Base-by-base conservation (phyloP, 108 stramenopile species). In the Cyclotella sp. region DNA sequence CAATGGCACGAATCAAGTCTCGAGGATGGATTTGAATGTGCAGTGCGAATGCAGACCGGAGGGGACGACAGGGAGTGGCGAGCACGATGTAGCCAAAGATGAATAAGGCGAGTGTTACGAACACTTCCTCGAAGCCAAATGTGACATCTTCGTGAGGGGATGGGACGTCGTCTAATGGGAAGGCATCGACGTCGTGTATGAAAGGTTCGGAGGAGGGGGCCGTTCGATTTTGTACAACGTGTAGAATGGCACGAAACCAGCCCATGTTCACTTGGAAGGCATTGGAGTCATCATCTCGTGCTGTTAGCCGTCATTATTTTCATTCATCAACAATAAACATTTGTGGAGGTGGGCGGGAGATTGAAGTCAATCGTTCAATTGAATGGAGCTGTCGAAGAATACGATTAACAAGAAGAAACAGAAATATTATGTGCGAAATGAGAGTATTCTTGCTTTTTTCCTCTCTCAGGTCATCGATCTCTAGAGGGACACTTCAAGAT, bases 31-130 rank as follows among this genome's bases (percentile, higher is more conserved):
- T 51, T 51, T 8, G 18, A 19, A 51, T 19, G 19, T 51, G 49
- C 18, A 51, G 8, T 19, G 49, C 49, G 21, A 46, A 44, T 30
- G 55, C 43, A 13, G 55, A 21, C 21, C n/a, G 3, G 19, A 42
- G 42, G 24, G 44, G 11, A 29, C 46, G 59, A 53, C 58, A 61
- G 42, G 76, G 76, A 19, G 69, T 70, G 61, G 76, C 45, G 34
- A 77, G 43, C 13, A 77, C 39, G 47, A 70, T 55, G 40, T 70
- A 77, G 24, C 67, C 68, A 28, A 77, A 11, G 9, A 64, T 28
- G 15, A 77, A 42, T 16, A 77, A 41, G 15, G 69, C 61, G 18
- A 77, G 8, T 16, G 69, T 70, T 2, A 77, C 76, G 14, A 69
- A 63, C 30, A 77, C 47, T 45, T 77, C 76, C 58, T 63, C 66